These are phyloP conservation scores for Microstroma glucosiphilum DNA, from an alignment of 1,284 basidiomycete genomes.

Conservation along the genomic window DNA sequence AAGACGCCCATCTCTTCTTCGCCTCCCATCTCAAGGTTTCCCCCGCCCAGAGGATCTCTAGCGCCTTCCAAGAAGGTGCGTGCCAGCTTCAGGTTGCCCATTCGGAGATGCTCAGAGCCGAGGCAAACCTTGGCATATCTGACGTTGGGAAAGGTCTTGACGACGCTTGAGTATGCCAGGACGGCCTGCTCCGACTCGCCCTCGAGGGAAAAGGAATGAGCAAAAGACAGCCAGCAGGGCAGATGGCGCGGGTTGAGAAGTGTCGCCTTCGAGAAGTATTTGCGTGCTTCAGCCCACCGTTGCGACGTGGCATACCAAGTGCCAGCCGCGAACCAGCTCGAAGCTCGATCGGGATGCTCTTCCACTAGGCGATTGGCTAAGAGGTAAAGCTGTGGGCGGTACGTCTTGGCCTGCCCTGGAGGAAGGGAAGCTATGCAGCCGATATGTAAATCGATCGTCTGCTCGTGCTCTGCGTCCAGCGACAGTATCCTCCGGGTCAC, in stretches of 20 bases:
- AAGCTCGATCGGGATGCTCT: slow-evolving; percentile 74
- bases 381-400: slow-evolving; percentile 87
- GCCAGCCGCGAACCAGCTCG: slow-evolving; percentile 97
- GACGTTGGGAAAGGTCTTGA: slow-evolving; percentile 84
- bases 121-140: slow-evolving; percentile 91
- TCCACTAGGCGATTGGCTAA: slow-evolving; percentile 93
- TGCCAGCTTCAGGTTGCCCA: slow-evolving; percentile 75
- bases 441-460: slow-evolving; percentile 76
- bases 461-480: slow-evolving; percentile 34
- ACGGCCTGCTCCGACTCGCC: slow-evolving; percentile 95
- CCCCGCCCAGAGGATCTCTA: slow-evolving; percentile 69
- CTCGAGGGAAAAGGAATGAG: slow-evolving; percentile 91
- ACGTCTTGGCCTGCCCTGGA: slow-evolving; percentile 72
- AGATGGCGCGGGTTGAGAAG: slow-evolving; percentile 94
- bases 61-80: slow-evolving; percentile 77
- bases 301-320: slow-evolving; percentile 85
- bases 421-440: slow-evolving; percentile 59
- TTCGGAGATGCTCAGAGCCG: slow-evolving; percentile 92
- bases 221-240: slow-evolving; percentile 95
- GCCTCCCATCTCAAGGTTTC: slow-evolving; percentile 56
- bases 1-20: slow-evolving; percentile 75
- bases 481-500: slow-evolving; percentile 59
- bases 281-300: slow-evolving; percentile 57
- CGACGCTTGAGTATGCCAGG: slow-evolving; percentile 92
- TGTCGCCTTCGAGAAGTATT: slow-evolving; percentile 68